Evolutionary conservation across 768 basidiomycete species (phyloP), one percentile per base, ranked within the genome.

Genomic region (Naganishia kalamii): DNA sequence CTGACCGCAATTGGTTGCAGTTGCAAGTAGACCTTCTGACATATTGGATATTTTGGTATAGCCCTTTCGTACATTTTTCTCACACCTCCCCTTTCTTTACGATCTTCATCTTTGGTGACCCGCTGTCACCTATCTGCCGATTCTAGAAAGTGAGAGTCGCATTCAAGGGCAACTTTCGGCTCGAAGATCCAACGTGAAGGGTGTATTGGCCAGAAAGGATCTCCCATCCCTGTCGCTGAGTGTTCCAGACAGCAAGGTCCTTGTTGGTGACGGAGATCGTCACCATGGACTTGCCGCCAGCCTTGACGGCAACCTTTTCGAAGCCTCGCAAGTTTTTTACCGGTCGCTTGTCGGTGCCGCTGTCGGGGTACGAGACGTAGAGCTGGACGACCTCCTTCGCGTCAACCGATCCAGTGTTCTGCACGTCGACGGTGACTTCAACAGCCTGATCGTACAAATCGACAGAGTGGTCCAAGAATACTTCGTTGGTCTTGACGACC

Each of bases 371-470:
- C 7, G 81, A 77, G 12, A 86, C 78, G 75, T 88, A 88, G 48
- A 88, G 73, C 72, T 89, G 88, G 7, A 85, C 83, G 41, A 86
- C 85, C 71, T 87, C 85, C 0, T 84, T 84, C 17, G 87, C 88
- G 0, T 73, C 65, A 17, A 82, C 65, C 1, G 75, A 63, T 2
- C 87, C 87, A 21, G 79, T 82, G 74, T 88, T 89, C 60, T 74
- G 81, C 67, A 88, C 79, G 27, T 62, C 68, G 15, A 74, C 68
- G 10, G 51, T 60, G 19, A 72, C 73, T 40, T 65, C 54, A 62
- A 70, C 19, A 60, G 68, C 40, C 74, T 68, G 48, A 69, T 75
- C 19, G 12, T 70, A 59, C 35, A 70, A 33, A 40, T 40, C 30
- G 49, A 27, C 13, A 78, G 77, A 40, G 25, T 33, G 40, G 27